Percentiles rank a stretch among this genome's conserved stretches.
Conservation (phyloP, 2,329 filamentous ascomycete genomes). For the Venturiaceae sp. region DNA sequence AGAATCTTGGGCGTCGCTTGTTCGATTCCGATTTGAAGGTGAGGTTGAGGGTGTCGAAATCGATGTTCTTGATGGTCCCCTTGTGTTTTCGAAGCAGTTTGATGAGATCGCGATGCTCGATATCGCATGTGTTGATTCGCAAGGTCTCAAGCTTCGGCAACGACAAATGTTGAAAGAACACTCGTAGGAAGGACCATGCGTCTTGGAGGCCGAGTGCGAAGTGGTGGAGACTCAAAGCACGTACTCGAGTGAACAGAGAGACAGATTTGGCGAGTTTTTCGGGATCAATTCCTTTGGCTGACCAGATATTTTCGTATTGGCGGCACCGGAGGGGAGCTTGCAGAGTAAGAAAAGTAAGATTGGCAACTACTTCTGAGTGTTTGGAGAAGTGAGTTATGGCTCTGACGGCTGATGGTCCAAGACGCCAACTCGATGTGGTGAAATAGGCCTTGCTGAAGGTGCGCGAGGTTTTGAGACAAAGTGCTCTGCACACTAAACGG, state of each 20-base stretch:
- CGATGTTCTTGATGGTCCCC: not conserved
- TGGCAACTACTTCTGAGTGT: not conserved
- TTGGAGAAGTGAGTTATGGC: not conserved
- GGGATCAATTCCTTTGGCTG: not conserved
- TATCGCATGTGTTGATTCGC: not conserved
- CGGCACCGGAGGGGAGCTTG: not conserved
- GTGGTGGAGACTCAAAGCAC: not conserved
- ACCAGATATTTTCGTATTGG: not conserved
- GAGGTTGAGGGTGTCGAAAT: not conserved
- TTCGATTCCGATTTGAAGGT: too few species aligned
- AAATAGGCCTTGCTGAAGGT: not conserved
- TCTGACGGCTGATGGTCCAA: not conserved
- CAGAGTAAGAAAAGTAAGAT: not conserved
- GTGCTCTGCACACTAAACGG: not conserved
- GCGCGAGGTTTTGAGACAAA: not conserved
- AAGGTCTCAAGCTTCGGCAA: not conserved
- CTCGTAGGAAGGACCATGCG: not conserved
- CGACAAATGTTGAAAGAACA: not conserved
- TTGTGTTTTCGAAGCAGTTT: not conserved
- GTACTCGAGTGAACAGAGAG: not conserved
- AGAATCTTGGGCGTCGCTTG: not conserved
- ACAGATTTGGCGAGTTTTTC: not conserved
- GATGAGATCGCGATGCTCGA: not conserved
- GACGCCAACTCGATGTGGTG: not conserved
- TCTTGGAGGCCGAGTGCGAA: not conserved